Conservation (phyloP, 1,284 basidiomycete genomes). For the Cutaneotrichosporon sp. region DNA sequence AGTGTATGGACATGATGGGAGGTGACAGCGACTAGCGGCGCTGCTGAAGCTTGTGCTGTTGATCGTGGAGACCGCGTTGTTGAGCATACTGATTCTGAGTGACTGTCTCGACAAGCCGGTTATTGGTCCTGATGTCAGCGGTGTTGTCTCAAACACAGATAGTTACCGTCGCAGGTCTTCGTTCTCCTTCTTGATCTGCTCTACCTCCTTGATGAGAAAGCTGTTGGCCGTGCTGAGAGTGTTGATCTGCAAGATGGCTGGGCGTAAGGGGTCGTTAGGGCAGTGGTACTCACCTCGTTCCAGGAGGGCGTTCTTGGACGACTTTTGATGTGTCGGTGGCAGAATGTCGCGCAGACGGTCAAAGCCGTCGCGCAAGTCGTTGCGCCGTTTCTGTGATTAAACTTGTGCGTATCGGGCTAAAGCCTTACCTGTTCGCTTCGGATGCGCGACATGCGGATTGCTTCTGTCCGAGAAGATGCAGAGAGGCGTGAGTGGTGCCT, state of each 20-base stretch:
- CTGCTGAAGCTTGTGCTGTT: not conserved
- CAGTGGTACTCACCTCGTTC: slow-evolving; percentile 63
- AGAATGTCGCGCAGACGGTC: slow-evolving; percentile 75
- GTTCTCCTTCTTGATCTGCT: not conserved
- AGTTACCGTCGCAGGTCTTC: not conserved
- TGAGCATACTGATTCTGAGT: not conserved
- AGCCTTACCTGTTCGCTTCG: slow-evolving; percentile 40
- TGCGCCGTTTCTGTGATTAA: slow-evolving; percentile 68
- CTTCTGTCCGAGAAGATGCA: slow-evolving; percentile 12
- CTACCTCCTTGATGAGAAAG: not conserved
- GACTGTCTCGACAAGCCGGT: not conserved
- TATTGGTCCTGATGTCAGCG: not conserved
- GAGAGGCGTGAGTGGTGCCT: not conserved
- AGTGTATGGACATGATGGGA: too few relatives aligned
- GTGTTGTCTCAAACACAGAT: not conserved
- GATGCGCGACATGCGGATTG: slow-evolving; percentile 31
- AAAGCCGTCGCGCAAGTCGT: slow-evolving; percentile 81
- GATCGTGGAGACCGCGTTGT: not conserved
- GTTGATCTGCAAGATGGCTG: not conserved
- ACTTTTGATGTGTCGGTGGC: slow-evolving; percentile 77
- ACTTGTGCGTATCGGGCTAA: not conserved
- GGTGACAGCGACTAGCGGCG: too few relatives aligned
- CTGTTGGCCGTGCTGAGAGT: not conserved
- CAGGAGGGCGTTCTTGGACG: slow-evolving; percentile 76
- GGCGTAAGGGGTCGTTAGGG: not conserved